These are phyloP conservation scores for Colletotrichum noveboracense DNA, from an alignment of 2,329 filamentous ascomycete genomes.

Conservation along the genomic window DNA sequence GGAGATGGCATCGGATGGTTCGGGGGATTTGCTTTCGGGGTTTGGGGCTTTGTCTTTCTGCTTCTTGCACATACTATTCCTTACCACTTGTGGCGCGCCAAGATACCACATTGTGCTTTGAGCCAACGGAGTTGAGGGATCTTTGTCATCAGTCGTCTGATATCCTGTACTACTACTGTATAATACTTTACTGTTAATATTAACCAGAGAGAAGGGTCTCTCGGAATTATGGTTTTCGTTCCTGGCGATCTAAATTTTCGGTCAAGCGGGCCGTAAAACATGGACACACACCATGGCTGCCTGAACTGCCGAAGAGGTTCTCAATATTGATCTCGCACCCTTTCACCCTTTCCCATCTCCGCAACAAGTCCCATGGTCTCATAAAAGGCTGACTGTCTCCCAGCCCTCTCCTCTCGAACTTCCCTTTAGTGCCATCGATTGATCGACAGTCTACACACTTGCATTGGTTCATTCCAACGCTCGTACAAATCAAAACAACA, in stretches of 20 bases:
- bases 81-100: neutral
- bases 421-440: neutral
- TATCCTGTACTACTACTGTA: slow-evolving; percentile 22
- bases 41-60: neutral
- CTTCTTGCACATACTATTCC: slow-evolving; percentile 17
- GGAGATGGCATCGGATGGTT: neutral
- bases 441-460: neutral
- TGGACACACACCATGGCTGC: neutral
- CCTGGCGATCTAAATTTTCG: neutral
- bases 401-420: neutral
- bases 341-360: neutral
- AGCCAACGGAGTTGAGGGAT: slow-evolving; percentile 9
- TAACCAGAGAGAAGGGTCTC: neutral
- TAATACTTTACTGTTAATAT: slow-evolving; percentile 5
- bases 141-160: neutral
- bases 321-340: neutral
- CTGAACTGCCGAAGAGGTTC: neutral
- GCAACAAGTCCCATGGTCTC: neutral
- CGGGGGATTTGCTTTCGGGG: neutral
- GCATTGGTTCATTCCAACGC: neutral
- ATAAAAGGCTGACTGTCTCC: neutral
- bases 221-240: neutral
- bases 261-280: neutral
- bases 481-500: neutral
- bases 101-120: neutral